A percentile compares a stretch with the other conserved stretches of the same genome.
These are phyloP conservation scores for Cicer chorassanicum DNA, from an alignment of 306 rosid species.

Conservation along the genomic window DNA sequence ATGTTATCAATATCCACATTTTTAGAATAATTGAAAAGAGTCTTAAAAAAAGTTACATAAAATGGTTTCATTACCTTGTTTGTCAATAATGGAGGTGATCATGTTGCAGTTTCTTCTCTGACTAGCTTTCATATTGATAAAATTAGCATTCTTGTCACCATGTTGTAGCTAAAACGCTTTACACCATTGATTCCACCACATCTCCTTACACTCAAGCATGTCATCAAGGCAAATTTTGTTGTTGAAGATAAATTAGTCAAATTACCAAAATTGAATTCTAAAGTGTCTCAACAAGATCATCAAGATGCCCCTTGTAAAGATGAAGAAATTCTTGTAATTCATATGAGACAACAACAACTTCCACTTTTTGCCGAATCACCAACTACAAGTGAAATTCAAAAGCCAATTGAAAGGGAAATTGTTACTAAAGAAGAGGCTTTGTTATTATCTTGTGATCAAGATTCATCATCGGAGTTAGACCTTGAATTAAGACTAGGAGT, in stretches of 20 bases:
- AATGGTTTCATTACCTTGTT: too few species aligned
- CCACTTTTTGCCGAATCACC: constrained; percentile 58
- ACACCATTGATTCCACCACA: too few species aligned
- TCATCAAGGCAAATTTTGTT: constrained; percentile 1
- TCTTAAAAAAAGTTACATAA: too few species aligned
- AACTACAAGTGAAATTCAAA: constrained; percentile 8
- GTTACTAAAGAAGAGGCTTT: constrained; percentile 15
- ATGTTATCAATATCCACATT: too few species aligned
- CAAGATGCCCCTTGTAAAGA: constrained; percentile 31
- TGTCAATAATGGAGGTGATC: too few species aligned
- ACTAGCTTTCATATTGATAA: too few species aligned
- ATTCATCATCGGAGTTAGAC: constrained; percentile 56
- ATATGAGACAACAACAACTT: constrained; percentile 51
- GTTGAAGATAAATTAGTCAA: constrained; percentile 1
- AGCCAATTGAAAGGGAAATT: constrained; percentile 29
- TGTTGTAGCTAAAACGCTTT: too few species aligned
- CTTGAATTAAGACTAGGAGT: constrained; percentile 89
- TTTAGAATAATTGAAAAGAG: too few species aligned
- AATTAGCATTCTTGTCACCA: too few species aligned
- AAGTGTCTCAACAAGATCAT: constrained; percentile 42
- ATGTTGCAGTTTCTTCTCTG: too few species aligned
- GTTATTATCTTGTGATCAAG: constrained; percentile 14
- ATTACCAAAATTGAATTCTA: constrained; percentile 39
- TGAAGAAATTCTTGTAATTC: constrained; percentile 2
- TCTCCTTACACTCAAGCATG: too few species aligned